These are phyloP conservation scores for Silene noctiflora DNA, from an alignment of 179 eudicot genomes.

Conservation along the genomic window DNA sequence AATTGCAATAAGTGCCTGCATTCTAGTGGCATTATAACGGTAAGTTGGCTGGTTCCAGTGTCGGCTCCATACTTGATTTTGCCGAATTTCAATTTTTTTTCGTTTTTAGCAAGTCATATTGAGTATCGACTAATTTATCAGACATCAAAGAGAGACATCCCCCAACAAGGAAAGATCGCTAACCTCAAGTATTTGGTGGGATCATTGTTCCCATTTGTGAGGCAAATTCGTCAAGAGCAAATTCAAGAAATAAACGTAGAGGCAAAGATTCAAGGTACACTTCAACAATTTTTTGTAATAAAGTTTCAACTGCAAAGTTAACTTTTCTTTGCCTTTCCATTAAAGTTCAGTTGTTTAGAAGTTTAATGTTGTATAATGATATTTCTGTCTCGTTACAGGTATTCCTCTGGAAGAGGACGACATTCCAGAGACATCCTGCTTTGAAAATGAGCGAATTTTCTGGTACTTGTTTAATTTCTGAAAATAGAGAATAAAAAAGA, in stretches of 20 bases:
- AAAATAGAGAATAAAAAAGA: background rate
- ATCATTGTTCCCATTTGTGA: constrained; percentile 53
- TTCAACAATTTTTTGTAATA: background rate
- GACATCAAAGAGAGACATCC: constrained; percentile 53
- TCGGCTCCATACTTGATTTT: background rate
- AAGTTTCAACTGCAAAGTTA: background rate
- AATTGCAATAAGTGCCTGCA: constrained; percentile 79
- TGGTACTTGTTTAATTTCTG: constrained; percentile 40
- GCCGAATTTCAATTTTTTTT: no score
- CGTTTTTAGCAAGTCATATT: background rate
- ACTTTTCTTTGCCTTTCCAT: background rate
- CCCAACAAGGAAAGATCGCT: constrained; percentile 41
- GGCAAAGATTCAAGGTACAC: constrained; percentile 48
- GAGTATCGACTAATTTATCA: constrained; percentile 14
- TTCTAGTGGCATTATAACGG: constrained; percentile 46
- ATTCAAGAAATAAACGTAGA: constrained; percentile 48
- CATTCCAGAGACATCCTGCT: constrained; percentile 40
- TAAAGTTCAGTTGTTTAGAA: background rate
- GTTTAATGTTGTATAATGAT: background rate
- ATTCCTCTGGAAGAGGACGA: constrained; percentile 30
- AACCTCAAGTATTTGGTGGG: constrained; percentile 53
- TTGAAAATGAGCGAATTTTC: constrained; percentile 66
- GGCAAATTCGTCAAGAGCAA: constrained; percentile 56
- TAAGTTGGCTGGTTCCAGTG: constrained; percentile 15
- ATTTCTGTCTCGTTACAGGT: constrained; percentile 19